phyloP scores from a whole-genome alignment of 2,329 filamentous ascomycete species.

The Venturia oleaginea region DNA sequence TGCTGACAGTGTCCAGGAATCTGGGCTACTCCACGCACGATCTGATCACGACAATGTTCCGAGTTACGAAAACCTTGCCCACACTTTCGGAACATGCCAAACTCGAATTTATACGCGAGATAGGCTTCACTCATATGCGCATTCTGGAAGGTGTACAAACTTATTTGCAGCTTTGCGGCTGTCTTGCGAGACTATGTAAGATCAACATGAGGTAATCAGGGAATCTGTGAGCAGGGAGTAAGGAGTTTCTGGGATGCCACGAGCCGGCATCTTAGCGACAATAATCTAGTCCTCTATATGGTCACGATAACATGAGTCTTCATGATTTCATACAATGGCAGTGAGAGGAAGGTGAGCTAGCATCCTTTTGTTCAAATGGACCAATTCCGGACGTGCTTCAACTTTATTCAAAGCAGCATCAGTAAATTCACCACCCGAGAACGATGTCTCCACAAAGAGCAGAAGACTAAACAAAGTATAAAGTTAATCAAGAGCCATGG shows the following conservation, averaged over 20 bases:
- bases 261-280: too few species aligned
- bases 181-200: constrained; percentile 81
- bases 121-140: constrained; percentile 98
- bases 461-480: too few species aligned
- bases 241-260: not conserved
- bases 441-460: too few species aligned
- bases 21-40: constrained; percentile 97
- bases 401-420: too few species aligned
- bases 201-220: constrained; percentile 86
- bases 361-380: too few species aligned
- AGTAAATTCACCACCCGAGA: too few species aligned
- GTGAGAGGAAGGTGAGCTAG: too few species aligned
- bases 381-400: too few species aligned
- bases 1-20: constrained; percentile 35
- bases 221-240: constrained; percentile 28
- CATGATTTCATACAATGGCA: too few species aligned
- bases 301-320: too few species aligned
- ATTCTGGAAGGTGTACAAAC: constrained; percentile 97
- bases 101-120: constrained; percentile 95
- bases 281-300: too few species aligned
- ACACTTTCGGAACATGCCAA: constrained; percentile 90
- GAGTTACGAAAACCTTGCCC: constrained; percentile 91
- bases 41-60: constrained; percentile 98
- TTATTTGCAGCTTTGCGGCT: constrained; percentile 85
- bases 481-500: too few species aligned